Evolutionary conservation across 1,139 yeast species (phyloP).

Genomic region (Sugiyamaella sp.): DNA sequence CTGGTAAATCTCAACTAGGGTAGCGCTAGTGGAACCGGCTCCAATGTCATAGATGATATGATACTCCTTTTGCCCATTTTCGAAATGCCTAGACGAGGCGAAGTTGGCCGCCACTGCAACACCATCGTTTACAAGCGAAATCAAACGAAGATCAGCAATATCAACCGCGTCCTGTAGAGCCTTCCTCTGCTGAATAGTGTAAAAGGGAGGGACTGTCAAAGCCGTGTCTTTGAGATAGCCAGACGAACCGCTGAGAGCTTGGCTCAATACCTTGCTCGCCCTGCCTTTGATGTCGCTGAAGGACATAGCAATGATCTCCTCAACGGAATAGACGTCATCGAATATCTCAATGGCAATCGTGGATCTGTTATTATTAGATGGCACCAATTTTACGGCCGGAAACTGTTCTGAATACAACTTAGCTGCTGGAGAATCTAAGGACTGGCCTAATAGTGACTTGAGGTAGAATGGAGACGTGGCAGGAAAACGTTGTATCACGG

Average conservation of each 20-base stretch:
- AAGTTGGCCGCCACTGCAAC: constrained; percentile 86
- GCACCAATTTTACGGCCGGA: constrained; percentile 61
- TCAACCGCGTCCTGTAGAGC: constrained; percentile 75
- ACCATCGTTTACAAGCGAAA: constrained; percentile 84
- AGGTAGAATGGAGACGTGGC: constrained; percentile 64
- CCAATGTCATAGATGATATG: constrained; percentile 89
- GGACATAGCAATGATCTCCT: constrained; percentile 85
- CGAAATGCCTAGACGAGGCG: constrained; percentile 51
- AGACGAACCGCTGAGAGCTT: constrained; percentile 39
- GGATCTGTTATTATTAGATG: constrained; percentile 51
- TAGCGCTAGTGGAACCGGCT: constrained; percentile 87
- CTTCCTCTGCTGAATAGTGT: constrained; percentile 63
- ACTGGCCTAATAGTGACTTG: constrained; percentile 71
- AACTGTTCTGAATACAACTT: constrained; percentile 54
- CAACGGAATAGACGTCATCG: constrained; percentile 57
- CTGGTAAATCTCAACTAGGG: constrained; percentile 67
- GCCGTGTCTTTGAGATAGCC: constrained; percentile 63
- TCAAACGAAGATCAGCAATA: constrained; percentile 66
- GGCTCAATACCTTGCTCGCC: constrained; percentile 56
- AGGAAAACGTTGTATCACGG: constrained; percentile 76
- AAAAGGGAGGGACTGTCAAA: constrained; percentile 76
- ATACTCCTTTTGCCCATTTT: constrained; percentile 48
- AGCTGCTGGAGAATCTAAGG: constrained; percentile 51
- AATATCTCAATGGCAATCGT: constrained; percentile 51
- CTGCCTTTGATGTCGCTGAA: constrained; percentile 66